A percentile compares a stretch with the other conserved stretches of the same genome.
These are phyloP conservation scores for Agaricus bisporus DNA, from an alignment of 768 basidiomycete genomes.

Conservation along the genomic window DNA sequence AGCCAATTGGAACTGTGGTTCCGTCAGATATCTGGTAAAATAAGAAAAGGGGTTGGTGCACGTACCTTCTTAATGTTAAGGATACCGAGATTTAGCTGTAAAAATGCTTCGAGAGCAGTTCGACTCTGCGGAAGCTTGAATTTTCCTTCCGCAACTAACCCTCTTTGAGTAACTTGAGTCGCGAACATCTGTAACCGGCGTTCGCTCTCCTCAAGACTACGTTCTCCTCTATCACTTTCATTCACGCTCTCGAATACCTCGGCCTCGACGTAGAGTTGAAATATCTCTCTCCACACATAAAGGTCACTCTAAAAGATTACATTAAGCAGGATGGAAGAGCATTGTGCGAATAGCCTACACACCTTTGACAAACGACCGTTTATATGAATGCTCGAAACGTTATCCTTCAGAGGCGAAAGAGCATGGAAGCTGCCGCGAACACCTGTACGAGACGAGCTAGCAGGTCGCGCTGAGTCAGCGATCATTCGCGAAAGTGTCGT, in stretches of 20 bases:
- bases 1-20: conserved; percentile 64
- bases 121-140: conserved; percentile 53
- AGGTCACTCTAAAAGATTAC: conserved; percentile 48
- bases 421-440: conserved; percentile 25
- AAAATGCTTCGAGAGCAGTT: conserved; percentile 60
- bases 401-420: conserved; percentile 36
- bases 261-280: conserved; percentile 78
- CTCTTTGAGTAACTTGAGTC: conserved; percentile 47
- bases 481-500: conserved; percentile 31
- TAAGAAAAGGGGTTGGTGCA: not conserved
- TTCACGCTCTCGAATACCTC: conserved; percentile 76
- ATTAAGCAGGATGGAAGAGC: not conserved
- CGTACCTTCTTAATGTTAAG: conserved; percentile 75
- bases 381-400: conserved; percentile 29
- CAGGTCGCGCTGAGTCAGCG: conserved; percentile 34
- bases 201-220: conserved; percentile 65
- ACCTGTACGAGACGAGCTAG: conserved; percentile 23
- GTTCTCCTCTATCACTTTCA: conserved; percentile 64
- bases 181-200: conserved; percentile 57
- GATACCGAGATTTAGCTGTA: conserved; percentile 71
- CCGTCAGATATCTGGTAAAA: not conserved
- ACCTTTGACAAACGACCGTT: conserved; percentile 20
- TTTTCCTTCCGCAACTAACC: conserved; percentile 46
- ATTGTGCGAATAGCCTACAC: not conserved
- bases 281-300: conserved; percentile 87